These are phyloP conservation scores for Stemphylium beticola DNA, from an alignment of 2,329 filamentous ascomycete species.

Conservation along the genomic window DNA sequence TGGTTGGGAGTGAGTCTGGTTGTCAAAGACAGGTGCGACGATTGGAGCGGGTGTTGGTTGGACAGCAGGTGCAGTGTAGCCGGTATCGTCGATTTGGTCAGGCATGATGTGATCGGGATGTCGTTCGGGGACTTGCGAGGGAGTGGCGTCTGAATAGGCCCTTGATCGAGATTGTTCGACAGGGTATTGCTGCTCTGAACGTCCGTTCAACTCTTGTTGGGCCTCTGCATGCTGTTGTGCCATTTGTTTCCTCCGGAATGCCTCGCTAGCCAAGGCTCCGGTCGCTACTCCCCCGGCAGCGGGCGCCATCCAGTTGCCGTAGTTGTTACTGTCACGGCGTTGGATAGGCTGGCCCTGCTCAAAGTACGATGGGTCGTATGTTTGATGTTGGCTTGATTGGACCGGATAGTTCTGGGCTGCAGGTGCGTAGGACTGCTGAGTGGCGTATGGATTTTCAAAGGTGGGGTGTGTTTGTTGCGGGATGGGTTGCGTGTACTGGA, in stretches of 20 bases:
- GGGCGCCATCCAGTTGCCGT: conserved; percentile 63
- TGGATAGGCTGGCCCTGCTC: conserved; percentile 15
- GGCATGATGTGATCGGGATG: conserved; percentile 21
- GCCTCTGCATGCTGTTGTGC: conserved; percentile 33
- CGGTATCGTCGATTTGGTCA: conserved; percentile 19
- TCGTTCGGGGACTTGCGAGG: conserved; percentile 19
- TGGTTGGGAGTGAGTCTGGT: conserved; percentile 17
- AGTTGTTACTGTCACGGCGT: conserved; percentile 52
- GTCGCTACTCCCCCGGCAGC: conserved; percentile 53
- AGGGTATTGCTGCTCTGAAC: conserved; percentile 18
- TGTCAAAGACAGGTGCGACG: conserved; percentile 8
- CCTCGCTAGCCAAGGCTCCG: conserved; percentile 49
- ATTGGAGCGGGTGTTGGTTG: conserved; percentile 18
- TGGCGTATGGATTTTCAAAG: conserved; percentile 24
- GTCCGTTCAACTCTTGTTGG: conserved; percentile 25
- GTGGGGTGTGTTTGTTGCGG: conserved; percentile 21
- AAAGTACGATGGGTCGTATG: conserved; percentile 5
- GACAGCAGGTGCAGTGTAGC: conserved; percentile 11
- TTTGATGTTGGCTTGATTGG: conserved; percentile 1
- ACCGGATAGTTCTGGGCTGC: conserved; percentile 1
- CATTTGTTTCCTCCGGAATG: conserved; percentile 40
- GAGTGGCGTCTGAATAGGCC: conserved; percentile 1
- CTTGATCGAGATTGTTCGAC: conserved; percentile 5
- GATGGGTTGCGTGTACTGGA: conserved; percentile 9
- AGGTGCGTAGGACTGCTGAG: conserved; percentile 18